Conservation (phyloP, 768 basidiomycete species). For the Rhodotorula kratochvilovae region DNA sequence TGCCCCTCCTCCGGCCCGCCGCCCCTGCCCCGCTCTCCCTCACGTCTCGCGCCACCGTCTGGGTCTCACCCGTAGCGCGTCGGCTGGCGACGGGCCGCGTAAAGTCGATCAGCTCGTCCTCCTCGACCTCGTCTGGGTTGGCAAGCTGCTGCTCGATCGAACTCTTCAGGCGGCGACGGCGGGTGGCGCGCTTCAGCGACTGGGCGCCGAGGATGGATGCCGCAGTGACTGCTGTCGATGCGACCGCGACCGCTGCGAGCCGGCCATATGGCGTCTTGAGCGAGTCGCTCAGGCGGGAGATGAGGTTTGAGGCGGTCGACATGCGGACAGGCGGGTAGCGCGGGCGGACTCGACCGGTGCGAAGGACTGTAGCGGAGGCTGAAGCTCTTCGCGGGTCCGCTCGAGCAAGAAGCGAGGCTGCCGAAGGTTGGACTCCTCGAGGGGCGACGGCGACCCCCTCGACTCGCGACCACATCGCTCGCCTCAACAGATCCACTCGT, state of each 20-base stretch:
- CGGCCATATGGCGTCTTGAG: slow-evolving; percentile 13
- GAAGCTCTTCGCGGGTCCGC: too few species aligned
- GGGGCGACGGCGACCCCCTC: too few species aligned
- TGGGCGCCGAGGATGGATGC: slow-evolving; percentile 24
- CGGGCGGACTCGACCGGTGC: too few species aligned
- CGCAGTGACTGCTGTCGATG: slow-evolving; percentile 22
- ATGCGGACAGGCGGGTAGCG: not conserved
- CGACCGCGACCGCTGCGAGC: slow-evolving; percentile 19
- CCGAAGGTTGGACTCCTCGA: too few species aligned
- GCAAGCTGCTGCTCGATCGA: slow-evolving; percentile 12
- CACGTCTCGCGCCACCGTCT: not conserved
- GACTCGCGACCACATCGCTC: too few species aligned
- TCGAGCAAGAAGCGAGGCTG: too few species aligned
- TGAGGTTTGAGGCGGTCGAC: slow-evolving; percentile 5
- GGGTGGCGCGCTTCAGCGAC: slow-evolving; percentile 11
- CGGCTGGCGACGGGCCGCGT: slow-evolving; percentile 21
- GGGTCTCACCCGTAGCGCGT: not conserved
- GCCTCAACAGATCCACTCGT: too few species aligned
- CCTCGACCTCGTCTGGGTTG: slow-evolving; percentile 8
- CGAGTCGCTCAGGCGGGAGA: slow-evolving; percentile 15
- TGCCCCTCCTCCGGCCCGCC: not conserved
- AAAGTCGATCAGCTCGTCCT: slow-evolving; percentile 37
- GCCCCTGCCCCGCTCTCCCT: not conserved
- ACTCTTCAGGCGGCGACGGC: slow-evolving; percentile 3
- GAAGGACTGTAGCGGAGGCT: too few species aligned